Evolutionary conservation across 2,329 filamentous ascomycete species (phyloP).

Genomic region (Paramyrothecium roridum): DNA sequence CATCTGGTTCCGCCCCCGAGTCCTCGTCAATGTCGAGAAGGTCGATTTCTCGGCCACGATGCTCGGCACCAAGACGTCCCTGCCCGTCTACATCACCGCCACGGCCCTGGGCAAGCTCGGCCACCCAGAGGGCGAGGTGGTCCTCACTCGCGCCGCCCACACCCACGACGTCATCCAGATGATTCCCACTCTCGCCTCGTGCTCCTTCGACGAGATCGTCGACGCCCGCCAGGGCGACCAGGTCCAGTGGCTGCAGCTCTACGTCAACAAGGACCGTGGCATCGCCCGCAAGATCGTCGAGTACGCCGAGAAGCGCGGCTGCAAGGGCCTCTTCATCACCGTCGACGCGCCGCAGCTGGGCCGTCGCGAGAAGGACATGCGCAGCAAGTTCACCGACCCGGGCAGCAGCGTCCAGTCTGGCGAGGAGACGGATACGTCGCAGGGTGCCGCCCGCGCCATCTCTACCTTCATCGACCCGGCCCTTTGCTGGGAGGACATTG

Average conservation of each 20-base stretch:
- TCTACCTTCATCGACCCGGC: slow-evolving; percentile 94
- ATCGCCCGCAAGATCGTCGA: slow-evolving; percentile 89
- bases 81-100: slow-evolving; percentile 95
- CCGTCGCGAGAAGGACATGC: slow-evolving; percentile 96
- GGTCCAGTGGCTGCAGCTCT: slow-evolving; percentile 94
- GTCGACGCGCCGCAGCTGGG: slow-evolving; percentile 96
- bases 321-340: slow-evolving; percentile 95
- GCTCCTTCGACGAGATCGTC: slow-evolving; percentile 95
- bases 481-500: slow-evolving; percentile 90
- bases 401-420: slow-evolving; percentile 81
- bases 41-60: slow-evolving; percentile 89
- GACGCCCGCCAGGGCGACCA: slow-evolving; percentile 78
- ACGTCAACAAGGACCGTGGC: slow-evolving; percentile 91
- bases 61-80: slow-evolving; percentile 79
- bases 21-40: slow-evolving; percentile 85
- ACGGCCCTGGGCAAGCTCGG: slow-evolving; percentile 95
- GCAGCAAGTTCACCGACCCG: slow-evolving; percentile 80
- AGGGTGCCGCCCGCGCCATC: slow-evolving; percentile 92
- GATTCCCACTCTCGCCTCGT: slow-evolving; percentile 96
- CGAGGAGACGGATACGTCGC: slow-evolving; percentile 74
- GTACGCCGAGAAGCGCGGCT: slow-evolving; percentile 88
- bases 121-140: slow-evolving; percentile 87
- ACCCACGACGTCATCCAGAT: slow-evolving; percentile 94
- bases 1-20: slow-evolving; percentile 89
- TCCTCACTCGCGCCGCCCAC: slow-evolving; percentile 78